phyloP scores from a whole-genome alignment of 164 flowering plant species.

The Chimonanthus salicifolius region DNA sequence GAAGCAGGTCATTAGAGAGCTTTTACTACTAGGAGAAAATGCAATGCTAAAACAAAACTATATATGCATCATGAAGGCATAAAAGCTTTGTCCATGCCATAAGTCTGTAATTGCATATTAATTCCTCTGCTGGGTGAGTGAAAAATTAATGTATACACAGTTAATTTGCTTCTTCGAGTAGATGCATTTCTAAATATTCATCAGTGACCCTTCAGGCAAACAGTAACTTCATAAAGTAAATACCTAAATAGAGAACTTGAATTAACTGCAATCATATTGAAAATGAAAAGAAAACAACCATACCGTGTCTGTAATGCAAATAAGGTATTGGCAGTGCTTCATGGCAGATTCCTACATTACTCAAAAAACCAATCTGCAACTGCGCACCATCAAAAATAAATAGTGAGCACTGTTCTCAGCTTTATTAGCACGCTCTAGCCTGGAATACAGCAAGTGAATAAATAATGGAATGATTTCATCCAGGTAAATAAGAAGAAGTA shows the following conservation, averaged over 20 bases:
- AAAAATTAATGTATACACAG: neutral
- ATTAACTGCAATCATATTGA: neutral
- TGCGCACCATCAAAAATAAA: neutral
- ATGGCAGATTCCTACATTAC: neutral
- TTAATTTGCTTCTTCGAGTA: neutral
- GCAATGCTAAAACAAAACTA: neutral
- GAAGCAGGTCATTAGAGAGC: neutral
- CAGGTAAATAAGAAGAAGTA: neutral
- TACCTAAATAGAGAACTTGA: neutral
- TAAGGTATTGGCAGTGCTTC: neutral
- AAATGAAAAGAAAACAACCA: neutral
- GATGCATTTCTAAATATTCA: neutral
- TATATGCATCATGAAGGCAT: too few species aligned
- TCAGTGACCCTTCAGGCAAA: neutral
- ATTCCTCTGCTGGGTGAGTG: neutral
- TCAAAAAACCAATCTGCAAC: neutral
- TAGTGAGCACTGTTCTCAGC: neutral
- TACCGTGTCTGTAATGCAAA: neutral
- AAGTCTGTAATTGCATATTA: neutral
- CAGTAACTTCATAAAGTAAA: neutral
- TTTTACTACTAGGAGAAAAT: neutral
- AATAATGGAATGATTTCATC: conserved; percentile 6
- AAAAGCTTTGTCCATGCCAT: neutral
- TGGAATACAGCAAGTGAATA: conserved; percentile 2
- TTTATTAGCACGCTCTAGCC: conserved; percentile 9